These are phyloP conservation scores for Sphenostylis stenocarpa DNA, from an alignment of 306 rosid species.

Conservation along the genomic window DNA sequence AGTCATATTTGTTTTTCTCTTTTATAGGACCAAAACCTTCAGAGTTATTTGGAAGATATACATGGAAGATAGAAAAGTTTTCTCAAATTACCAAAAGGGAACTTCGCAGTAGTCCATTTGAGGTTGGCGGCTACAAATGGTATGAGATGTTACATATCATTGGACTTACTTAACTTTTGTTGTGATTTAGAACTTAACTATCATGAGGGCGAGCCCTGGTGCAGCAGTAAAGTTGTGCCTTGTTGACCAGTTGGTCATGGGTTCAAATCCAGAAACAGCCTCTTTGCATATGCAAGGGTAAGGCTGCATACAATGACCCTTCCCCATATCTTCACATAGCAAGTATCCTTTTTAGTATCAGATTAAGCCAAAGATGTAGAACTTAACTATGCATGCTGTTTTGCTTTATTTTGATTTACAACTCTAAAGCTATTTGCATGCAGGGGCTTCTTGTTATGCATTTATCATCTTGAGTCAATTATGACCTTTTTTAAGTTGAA, in stretches of 20 bases:
- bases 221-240: neutral
- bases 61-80: slow-evolving; percentile 98
- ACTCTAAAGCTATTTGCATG: neutral
- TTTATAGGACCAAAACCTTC: slow-evolving; percentile 87
- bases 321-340: neutral
- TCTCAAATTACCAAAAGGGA: slow-evolving; percentile 96
- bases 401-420: slow-evolving; percentile 11
- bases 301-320: neutral
- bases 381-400: neutral
- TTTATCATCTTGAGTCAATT: slow-evolving; percentile 16
- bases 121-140: slow-evolving; percentile 99
- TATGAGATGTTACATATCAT: slow-evolving; percentile 39
- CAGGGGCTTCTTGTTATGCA: slow-evolving; percentile 25
- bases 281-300: neutral
- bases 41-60: slow-evolving; percentile 79
- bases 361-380: neutral
- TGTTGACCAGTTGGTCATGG: neutral
- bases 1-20: slow-evolving; percentile 12
- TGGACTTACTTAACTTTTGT: slow-evolving; percentile 8
- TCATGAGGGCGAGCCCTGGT: neutral
- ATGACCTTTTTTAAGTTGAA: slow-evolving; percentile 7
- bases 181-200: neutral
- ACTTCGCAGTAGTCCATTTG: slow-evolving; percentile 94
- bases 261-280: neutral
- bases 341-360: neutral